These are phyloP conservation scores for Candida koratica DNA, from an alignment of 805 yeast genomes.

Conservation along the genomic window DNA sequence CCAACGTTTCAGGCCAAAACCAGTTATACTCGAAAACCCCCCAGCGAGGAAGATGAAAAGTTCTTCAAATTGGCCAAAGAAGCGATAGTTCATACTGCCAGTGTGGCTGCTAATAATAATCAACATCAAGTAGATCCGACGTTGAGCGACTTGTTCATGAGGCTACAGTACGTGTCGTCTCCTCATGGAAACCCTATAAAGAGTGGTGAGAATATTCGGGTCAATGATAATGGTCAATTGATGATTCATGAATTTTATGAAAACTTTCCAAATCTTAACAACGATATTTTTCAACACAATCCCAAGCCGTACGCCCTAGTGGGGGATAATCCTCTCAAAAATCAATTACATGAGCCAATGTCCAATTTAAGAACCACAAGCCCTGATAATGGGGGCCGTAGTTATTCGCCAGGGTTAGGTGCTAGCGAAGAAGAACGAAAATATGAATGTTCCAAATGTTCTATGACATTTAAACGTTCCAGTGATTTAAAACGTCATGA, in stretches of 20 bases:
- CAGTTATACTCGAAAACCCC: constrained; percentile 14
- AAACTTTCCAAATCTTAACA: constrained; percentile 42
- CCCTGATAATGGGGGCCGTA: neutral
- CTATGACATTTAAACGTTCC: constrained; percentile 60
- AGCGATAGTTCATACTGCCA: constrained; percentile 51
- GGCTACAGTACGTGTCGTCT: constrained; percentile 56
- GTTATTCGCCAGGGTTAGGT: neutral
- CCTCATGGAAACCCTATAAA: constrained; percentile 55
- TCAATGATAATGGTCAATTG: constrained; percentile 39
- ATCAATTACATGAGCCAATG: neutral
- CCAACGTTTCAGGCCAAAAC: constrained; percentile 10
- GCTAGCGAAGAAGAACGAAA: constrained; percentile 25
- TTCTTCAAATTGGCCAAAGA: constrained; percentile 60
- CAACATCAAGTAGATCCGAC: constrained; percentile 55
- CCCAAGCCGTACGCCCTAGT: constrained; percentile 5
- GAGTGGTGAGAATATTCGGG: constrained; percentile 27
- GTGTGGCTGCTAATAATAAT: constrained; percentile 8
- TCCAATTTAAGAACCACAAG: neutral
- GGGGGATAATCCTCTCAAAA: constrained; percentile 14
- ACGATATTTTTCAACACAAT: constrained; percentile 29
- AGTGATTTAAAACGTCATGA: constrained; percentile 72
- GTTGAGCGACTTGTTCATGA: constrained; percentile 50
- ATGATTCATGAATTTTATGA: constrained; percentile 41
- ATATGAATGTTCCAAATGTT: constrained; percentile 57
- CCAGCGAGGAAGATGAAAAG: constrained; percentile 37